phyloP scores from a whole-genome alignment of 2,329 filamentous ascomycete species.

The Phyllosticta citribraziliensis region DNA sequence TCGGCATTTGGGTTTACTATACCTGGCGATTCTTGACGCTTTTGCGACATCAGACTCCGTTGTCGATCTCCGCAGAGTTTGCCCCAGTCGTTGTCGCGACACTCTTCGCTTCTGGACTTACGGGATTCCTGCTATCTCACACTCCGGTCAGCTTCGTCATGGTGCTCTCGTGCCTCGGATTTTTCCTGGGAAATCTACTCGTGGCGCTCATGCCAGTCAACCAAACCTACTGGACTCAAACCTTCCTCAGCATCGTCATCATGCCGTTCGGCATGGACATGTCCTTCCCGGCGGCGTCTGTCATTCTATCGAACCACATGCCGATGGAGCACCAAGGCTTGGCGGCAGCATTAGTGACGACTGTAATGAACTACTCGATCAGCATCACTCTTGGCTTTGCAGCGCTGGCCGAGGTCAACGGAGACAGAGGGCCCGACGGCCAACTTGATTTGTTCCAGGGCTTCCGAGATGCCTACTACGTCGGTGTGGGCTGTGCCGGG shows the following conservation, averaged over 20 bases:
- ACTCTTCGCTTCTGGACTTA: constrained; percentile 25
- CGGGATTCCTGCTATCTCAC: constrained; percentile 29
- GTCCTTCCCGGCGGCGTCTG: constrained; percentile 11
- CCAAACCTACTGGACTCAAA: constrained; percentile 28
- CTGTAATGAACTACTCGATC: constrained; percentile 9
- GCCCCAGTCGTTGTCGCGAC: constrained; percentile 25
- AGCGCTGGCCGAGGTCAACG: constrained; percentile 4
- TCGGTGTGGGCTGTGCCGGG: background rate
- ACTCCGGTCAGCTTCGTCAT: constrained; percentile 28
- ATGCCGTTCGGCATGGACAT: constrained; percentile 28
- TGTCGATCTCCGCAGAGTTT: constrained; percentile 24
- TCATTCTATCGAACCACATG: constrained; percentile 10
- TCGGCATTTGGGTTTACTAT: constrained; percentile 29
- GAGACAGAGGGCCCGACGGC: background rate
- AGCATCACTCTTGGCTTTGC: constrained; percentile 7
- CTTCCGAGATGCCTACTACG: background rate
- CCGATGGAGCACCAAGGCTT: constrained; percentile 5
- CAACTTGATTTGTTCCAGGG: background rate
- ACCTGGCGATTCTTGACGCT: constrained; percentile 25
- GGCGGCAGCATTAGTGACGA: constrained; percentile 6
- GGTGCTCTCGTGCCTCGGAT: constrained; percentile 27
- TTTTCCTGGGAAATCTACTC: constrained; percentile 23
- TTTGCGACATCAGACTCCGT: constrained; percentile 22
- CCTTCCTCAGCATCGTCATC: constrained; percentile 26
- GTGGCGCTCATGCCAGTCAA: constrained; percentile 22